phyloP scores from a whole-genome alignment of 1,284 basidiomycete species.

The Volvariella surrecta region DNA sequence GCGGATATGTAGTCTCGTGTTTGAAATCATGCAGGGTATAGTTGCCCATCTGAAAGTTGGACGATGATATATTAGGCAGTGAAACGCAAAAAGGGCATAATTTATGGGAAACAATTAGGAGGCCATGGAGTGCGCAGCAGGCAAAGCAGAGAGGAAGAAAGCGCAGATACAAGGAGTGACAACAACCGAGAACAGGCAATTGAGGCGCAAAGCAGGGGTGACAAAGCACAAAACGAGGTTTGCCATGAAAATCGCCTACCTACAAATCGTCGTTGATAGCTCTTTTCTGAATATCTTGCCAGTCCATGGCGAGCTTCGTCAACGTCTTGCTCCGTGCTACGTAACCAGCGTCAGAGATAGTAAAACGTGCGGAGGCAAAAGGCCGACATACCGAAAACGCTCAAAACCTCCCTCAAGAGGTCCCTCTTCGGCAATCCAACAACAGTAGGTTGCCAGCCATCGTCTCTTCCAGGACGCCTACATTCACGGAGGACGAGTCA shows the following conservation, averaged over 20 bases:
- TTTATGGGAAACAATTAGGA: no score
- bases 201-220: no score
- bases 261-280: conserved; percentile 38
- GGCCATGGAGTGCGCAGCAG: neutral
- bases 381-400: conserved; percentile 55
- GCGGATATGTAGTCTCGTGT: no score
- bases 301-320: conserved; percentile 64
- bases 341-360: conserved; percentile 1
- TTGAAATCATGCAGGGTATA: no score
- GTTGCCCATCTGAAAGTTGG: no score
- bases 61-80: no score
- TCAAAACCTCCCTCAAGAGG: conserved; percentile 68
- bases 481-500: conserved; percentile 7
- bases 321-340: conserved; percentile 66
- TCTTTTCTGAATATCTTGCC: conserved; percentile 69
- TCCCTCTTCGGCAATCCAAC: conserved; percentile 72
- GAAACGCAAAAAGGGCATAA: no score
- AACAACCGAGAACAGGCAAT: no score
- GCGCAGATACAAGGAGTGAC: neutral
- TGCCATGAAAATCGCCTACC: conserved; percentile 2
- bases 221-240: conserved; percentile 4
- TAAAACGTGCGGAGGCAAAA: neutral
- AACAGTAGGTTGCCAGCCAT: conserved; percentile 58
- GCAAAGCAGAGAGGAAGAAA: neutral
- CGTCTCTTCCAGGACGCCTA: conserved; percentile 63